Evolutionary conservation across 2,329 filamentous ascomycete genomes (phyloP).

Genomic region (Rachicladosporium sp.): DNA sequence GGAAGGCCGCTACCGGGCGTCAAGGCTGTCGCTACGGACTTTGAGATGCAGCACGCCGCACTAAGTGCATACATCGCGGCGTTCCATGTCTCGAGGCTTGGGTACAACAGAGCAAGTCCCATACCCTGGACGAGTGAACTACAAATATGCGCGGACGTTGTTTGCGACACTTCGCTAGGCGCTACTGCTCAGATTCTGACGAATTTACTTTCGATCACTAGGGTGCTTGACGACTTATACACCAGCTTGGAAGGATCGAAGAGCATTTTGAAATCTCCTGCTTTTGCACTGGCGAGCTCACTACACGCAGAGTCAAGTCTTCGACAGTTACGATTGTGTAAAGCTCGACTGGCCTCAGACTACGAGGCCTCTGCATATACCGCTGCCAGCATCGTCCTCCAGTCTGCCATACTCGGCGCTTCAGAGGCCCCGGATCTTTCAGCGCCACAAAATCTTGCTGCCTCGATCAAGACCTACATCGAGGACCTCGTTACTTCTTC

Average conservation of each 20-base stretch:
- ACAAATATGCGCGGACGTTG: too few relatives aligned
- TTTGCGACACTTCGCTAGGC: too few relatives aligned
- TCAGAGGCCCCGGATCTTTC: background rate
- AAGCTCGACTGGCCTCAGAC: constrained; percentile 11
- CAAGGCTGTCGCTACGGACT: constrained; percentile 1
- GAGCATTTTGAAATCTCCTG: too few relatives aligned
- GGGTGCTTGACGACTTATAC: too few relatives aligned
- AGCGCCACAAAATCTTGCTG: background rate
- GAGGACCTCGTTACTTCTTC: constrained; percentile 15
- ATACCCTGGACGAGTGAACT: too few relatives aligned
- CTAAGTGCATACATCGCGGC: background rate
- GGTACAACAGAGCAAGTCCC: too few relatives aligned
- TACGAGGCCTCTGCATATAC: constrained; percentile 15
- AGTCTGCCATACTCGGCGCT: constrained; percentile 9
- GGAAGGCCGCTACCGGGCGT: constrained; percentile 11
- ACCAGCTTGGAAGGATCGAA: too few relatives aligned
- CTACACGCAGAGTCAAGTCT: too few relatives aligned
- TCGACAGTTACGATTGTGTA: background rate
- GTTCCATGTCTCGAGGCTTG: too few relatives aligned
- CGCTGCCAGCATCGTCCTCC: constrained; percentile 13
- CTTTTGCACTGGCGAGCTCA: too few relatives aligned
- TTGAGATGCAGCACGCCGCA: constrained; percentile 8
- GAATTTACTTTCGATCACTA: too few relatives aligned
- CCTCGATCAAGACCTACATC: constrained; percentile 17
- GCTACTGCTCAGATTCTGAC: too few relatives aligned